Base-by-base conservation (phyloP, 129 eudicot genomes). In the Flaveria linearis region DNA sequence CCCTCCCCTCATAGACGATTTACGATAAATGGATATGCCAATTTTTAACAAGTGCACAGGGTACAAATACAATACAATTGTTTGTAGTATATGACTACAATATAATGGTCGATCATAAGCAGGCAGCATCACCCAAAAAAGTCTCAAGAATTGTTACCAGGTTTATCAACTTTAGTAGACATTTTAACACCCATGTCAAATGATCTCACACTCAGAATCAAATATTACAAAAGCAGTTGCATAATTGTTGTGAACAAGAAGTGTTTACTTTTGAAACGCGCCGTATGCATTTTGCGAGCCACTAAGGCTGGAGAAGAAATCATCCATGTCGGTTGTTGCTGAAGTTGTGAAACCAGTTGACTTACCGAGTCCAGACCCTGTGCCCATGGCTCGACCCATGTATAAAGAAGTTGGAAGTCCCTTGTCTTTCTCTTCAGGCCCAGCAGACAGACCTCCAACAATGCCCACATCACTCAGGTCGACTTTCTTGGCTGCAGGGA, bases 301-400 rank as follows among this genome's bases (percentile, higher is more conserved):
- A 67, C 79, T 82, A 67, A 78, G 87, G 71, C 93, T 85, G 73
- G 91, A 89, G 61, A 92, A 73, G 82, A 87, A 91, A 76, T 89
- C 96, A 2, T 71, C 87, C 57, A 58, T 71, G 8, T 85, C 74
- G 57, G 86, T 68, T 39, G 96, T 20, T 60, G 76, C 33, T 52
- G 79, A 76, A 23, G 89, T 63, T 53, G 86, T 67, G 70, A 66
- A 76, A 36, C 92, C 88, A 17, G 84, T 82, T 45, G 92, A 80
- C 71, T 76, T 85, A 65, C 96, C 88, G 30, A 85, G 82, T 12
- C 96, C 90, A 5, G 91, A 80, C 39, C 97, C 97, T 3, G 80
- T 50, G 42, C 97, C 97, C 96, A 92, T 92, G 18, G 97, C 88
- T 68, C 83, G 66, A 25, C 97, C 96, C 92, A 85, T 89, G 87